Evolutionary conservation across 2,329 filamentous ascomycete species (phyloP), one percentile per base, ranked within the genome.

Genomic region (Neophaeococcomyces mojaviensis): DNA sequence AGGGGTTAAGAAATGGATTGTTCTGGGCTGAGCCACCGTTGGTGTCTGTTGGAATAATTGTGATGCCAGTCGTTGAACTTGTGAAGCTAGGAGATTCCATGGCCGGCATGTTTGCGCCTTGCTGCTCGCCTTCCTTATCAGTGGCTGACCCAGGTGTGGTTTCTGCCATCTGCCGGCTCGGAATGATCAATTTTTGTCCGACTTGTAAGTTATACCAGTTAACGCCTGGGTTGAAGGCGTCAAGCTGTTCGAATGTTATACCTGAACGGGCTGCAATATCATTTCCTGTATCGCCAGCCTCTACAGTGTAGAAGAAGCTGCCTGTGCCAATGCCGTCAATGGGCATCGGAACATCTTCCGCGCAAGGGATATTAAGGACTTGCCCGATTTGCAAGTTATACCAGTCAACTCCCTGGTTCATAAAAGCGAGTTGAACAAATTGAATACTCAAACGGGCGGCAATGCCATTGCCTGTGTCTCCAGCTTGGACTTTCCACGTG

Each of bases 391-490:
- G 28, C 19, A 56, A 43, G 20, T 42, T 37, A 35, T 52, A 45
- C 52, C 52, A 56, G 34, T 56, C 40, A 12, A 56, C 39, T 9
- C 41, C 44, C 7, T 50, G 50, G 39, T 56, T 55, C 15, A 44
- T 45, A 13, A 20, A 20, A 30, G 48, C 39, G 16, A 56, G 44
- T 20, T 44, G 46, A 22, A 43, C 44, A 30, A 53, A 50, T 16
- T 47, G 44, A 35, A 53, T 45, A 12, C 44, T 48, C 26, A 55
- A 41, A 13, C 42, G 49, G 8, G 35, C 40, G 5, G 54, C 54
- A 34, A 56, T 56, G 22, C 45, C 49, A 26, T 50, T 46, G 24
- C 54, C 52, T 20, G 54, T 47, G 43, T 56, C 52, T n/a, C 54
- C 54, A 6, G 50, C 16, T 31, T 41, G 44, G 12, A 56, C 50